A percentile compares a stretch with the other conserved stretches of the same genome.
Evolutionary conservation across 305 asterid species (phyloP).

Genomic region (Andrographis paniculata): DNA sequence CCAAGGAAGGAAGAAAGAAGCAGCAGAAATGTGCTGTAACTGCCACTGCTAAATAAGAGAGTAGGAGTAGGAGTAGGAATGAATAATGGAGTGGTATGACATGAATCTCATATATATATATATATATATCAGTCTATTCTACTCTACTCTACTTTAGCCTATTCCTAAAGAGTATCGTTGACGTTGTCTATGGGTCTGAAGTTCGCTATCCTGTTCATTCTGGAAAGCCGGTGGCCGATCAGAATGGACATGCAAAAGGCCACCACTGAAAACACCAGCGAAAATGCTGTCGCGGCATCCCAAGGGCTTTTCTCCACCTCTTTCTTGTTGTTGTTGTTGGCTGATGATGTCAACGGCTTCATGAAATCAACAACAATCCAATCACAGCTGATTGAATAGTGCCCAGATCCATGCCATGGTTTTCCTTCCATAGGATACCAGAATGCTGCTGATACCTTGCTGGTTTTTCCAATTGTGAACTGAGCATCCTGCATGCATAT

Average conservation of each 20-base stretch:
- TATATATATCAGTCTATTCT: too few species aligned
- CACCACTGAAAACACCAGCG: conserved; percentile 44
- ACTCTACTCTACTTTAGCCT: too few species aligned
- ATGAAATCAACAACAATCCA: conserved; percentile 47
- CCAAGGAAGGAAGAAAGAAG: too few species aligned
- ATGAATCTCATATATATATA: too few species aligned
- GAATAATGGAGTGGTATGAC: too few species aligned
- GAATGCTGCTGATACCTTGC: conserved; percentile 45
- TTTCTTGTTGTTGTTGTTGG: conserved; percentile 8
- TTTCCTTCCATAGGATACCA: conserved; percentile 55
- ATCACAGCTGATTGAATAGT: conserved; percentile 50
- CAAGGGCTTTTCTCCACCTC: conserved; percentile 26
- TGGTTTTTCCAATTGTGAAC: conserved; percentile 47
- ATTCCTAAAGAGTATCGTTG: conserved; percentile 15
- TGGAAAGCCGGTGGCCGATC: conserved; percentile 33
- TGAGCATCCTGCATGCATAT: conserved; percentile 47
- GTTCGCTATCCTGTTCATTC: conserved; percentile 20
- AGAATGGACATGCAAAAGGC: conserved; percentile 42
- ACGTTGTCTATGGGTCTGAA: conserved; percentile 45
- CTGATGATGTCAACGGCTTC: conserved; percentile 16
- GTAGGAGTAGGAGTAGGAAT: too few species aligned
- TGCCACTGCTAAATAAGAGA: too few species aligned
- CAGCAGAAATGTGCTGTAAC: too few species aligned
- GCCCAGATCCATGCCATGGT: conserved; percentile 65
- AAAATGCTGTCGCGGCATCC: conserved; percentile 43